Evolutionary conservation across 2,329 filamentous ascomycete genomes (phyloP).

Genomic region (Canariomyces notabilis): DNA sequence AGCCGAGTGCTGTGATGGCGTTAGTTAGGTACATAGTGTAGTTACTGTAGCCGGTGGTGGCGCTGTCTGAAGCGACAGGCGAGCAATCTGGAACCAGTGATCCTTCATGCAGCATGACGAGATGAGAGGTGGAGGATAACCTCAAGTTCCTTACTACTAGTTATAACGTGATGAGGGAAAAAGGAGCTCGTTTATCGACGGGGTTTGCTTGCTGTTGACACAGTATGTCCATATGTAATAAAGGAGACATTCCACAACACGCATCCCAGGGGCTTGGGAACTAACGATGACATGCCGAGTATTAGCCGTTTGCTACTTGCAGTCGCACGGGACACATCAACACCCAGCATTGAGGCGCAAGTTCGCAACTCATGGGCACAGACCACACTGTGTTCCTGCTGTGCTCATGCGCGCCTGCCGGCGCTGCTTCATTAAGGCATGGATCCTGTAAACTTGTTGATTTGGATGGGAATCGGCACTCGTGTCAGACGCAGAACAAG

Average conservation of each 20-base stretch:
- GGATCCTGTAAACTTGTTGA: not conserved
- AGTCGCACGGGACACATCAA: conserved; percentile 12
- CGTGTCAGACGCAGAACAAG: not conserved
- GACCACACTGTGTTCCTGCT: conserved; percentile 8
- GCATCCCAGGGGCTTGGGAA: conserved; percentile 31
- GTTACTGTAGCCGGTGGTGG: not conserved
- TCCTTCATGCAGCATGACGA: conserved; percentile 19
- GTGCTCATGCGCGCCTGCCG: not conserved
- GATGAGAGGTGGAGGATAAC: conserved; percentile 12
- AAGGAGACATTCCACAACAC: conserved; percentile 16
- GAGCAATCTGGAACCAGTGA: conserved; percentile 12
- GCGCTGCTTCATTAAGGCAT: not conserved
- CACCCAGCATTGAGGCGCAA: not conserved
- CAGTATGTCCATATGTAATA: too few relatives aligned
- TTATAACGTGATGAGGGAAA: not conserved
- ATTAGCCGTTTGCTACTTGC: conserved; percentile 25
- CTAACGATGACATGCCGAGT: conserved; percentile 31
- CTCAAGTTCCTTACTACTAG: too few relatives aligned
- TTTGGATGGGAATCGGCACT: not conserved
- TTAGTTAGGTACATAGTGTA: too few relatives aligned
- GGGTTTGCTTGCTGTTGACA: too few relatives aligned
- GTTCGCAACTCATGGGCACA: not conserved
- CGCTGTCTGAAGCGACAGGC: conserved; percentile 1
- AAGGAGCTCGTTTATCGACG: too few relatives aligned
- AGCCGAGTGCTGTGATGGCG: too few relatives aligned